phyloP scores from a whole-genome alignment of 345 rosid genomes.

The Firmiana major region DNA sequence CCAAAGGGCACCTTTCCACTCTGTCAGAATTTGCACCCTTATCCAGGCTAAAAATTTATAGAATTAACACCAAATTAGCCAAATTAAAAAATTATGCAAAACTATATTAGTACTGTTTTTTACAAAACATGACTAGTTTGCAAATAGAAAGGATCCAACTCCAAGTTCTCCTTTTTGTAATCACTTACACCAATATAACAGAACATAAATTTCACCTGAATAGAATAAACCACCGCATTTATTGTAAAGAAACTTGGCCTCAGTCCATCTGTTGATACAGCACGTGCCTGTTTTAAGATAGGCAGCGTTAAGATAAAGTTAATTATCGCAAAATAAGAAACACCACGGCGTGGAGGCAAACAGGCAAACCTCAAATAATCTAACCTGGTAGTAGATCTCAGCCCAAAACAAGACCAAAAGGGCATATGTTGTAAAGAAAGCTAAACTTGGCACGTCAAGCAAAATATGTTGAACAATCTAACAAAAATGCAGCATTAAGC shows the following conservation, averaged over 20 bases:
- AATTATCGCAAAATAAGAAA: not conserved
- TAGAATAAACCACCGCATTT: constrained; percentile 62
- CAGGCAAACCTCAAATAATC: not conserved
- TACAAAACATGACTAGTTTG: constrained; percentile 12
- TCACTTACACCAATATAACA: constrained; percentile 16
- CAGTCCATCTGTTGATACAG: constrained; percentile 77
- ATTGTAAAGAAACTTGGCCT: constrained; percentile 74
- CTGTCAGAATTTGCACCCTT: not conserved
- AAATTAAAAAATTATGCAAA: not conserved
- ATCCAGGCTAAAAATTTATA: not conserved
- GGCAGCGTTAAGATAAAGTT: constrained; percentile 4
- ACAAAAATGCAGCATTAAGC: constrained; percentile 3
- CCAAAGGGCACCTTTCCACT: not conserved
- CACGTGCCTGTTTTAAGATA: constrained; percentile 62
- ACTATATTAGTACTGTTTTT: not conserved
- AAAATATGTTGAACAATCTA: constrained; percentile 74
- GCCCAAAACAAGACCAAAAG: constrained; percentile 96
- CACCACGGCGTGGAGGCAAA: not conserved
- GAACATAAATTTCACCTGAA: constrained; percentile 62
- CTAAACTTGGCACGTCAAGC: constrained; percentile 86
- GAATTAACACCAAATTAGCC: not conserved
- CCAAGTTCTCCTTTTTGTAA: constrained; percentile 4
- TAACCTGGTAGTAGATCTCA: constrained; percentile 90
- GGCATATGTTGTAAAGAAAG: constrained; percentile 86
- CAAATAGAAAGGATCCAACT: constrained; percentile 19